Evolutionary conservation across 225 moss, liverwort and hornwort genomes (phyloP), one percentile per base, ranked within the genome.

Genomic region (Rhytidiadelphus loreus): DNA sequence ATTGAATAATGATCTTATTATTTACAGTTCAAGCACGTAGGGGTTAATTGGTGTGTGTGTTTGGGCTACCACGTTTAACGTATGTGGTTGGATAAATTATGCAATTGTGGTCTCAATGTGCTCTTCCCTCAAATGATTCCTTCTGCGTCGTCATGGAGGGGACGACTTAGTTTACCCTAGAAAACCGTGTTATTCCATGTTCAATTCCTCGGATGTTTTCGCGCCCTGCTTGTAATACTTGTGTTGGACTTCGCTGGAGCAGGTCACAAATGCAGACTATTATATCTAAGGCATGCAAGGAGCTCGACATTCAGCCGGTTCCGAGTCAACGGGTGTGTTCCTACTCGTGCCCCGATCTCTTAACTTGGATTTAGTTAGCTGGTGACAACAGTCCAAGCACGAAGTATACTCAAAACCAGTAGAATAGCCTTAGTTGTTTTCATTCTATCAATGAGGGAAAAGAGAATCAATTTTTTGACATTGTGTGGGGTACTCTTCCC

Each of bases 221-320:
- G 29, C 41, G 83, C 25, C 39, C 59, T 85, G 62, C 20, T 82
- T 63, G 26, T 61, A 69, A 82, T 87, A 19, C 69, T 86, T 87
- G 70, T 84, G 85, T 57, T 77, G 83, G 88, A 82, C 65, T 77
- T 85, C 76, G 55, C 79, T 77, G 50, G 89, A 81, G 88, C 95
- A 98, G 98, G 82, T 98, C 98, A 75, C 98, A 98, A 92, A 98
- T 98, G 98, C 98, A 98, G 89, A 97, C 96, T 28, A 96, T 98
- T 69, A 98, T 98, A 50, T 90, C 95, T 25, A 98, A 98, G 91
- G 98, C 98, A 48, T 97, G 98, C 89, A 91, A 93, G 86, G 98
- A 98, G 90, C 95, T 98, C 35, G 98, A 98, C 65, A 98, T 98
- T 88, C 97, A 96, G 91, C 95, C 97, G 59, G 96, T 98, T 83